phyloP scores from a whole-genome alignment of 2,329 filamentous ascomycete genomes.

The Graphilbum fragrans region DNA sequence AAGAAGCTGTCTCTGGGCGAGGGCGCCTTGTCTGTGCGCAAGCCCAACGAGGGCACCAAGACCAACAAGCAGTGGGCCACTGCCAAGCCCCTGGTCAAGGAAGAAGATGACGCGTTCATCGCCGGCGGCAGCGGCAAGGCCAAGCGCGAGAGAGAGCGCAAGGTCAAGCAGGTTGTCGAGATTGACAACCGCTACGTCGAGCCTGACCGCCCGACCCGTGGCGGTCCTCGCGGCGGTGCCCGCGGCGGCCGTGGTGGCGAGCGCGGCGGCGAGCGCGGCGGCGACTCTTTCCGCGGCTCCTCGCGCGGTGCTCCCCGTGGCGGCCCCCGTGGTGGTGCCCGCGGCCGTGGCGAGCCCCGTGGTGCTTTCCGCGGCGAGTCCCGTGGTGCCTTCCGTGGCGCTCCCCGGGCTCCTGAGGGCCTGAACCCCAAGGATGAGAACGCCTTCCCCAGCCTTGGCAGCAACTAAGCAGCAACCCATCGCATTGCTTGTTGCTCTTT shows the following conservation, averaged over 20 bases:
- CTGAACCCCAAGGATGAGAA: conserved; percentile 47
- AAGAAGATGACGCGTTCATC: conserved; percentile 66
- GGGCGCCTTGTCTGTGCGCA: conserved; percentile 57
- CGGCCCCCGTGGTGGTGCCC: conserved; percentile 32
- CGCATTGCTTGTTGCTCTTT: neutral
- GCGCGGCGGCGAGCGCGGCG: conserved; percentile 33
- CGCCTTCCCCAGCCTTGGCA: conserved; percentile 50
- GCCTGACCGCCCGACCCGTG: conserved; percentile 46
- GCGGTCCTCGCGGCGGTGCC: conserved; percentile 41
- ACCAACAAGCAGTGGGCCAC: conserved; percentile 84
- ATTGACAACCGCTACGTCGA: conserved; percentile 78
- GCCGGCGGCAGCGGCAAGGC: conserved; percentile 62
- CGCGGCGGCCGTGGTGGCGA: conserved; percentile 30
- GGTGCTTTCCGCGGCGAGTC: conserved; percentile 28
- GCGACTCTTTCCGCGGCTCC: conserved; percentile 25
- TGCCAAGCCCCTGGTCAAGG: conserved; percentile 60
- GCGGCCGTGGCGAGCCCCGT: conserved; percentile 22
- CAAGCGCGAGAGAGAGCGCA: conserved; percentile 76
- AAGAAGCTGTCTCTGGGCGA: conserved; percentile 65
- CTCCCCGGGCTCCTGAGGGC: conserved; percentile 26
- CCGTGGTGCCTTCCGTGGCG: conserved; percentile 26
- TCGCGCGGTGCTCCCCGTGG: conserved; percentile 33
- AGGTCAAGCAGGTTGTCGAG: conserved; percentile 81
- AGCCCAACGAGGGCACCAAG: conserved; percentile 86
- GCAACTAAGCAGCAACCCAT: conserved; percentile 12